Conservation (phyloP, 768 basidiomycete genomes). For the Trametes cubensis region DNA sequence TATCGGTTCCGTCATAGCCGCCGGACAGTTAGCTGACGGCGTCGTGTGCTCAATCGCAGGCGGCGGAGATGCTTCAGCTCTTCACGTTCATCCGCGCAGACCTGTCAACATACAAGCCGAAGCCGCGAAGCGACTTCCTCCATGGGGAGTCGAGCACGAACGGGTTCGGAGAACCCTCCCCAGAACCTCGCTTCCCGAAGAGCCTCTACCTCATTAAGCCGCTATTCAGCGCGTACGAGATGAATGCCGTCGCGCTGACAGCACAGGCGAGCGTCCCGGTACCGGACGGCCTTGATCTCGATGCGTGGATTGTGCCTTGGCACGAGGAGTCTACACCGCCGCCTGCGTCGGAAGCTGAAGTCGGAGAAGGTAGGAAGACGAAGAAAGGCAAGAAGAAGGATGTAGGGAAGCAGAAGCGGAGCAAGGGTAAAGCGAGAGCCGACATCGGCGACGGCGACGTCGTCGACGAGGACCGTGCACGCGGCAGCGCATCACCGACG, state of each 20-base stretch:
- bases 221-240: conserved; percentile 73
- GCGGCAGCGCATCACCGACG: conserved; percentile 40
- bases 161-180: conserved; percentile 39
- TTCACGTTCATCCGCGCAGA: conserved; percentile 79
- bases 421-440: conserved; percentile 51
- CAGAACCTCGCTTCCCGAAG: conserved; percentile 76
- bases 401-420: conserved; percentile 34
- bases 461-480: conserved; percentile 37
- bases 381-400: conserved; percentile 43
- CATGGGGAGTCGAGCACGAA: conserved; percentile 43
- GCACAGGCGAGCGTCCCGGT: conserved; percentile 83
- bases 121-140: conserved; percentile 36
- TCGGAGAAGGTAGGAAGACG: conserved; percentile 44
- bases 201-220: conserved; percentile 85
- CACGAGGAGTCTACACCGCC: conserved; percentile 32
- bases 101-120: conserved; percentile 55
- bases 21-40: conserved; percentile 13
- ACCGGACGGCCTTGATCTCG: conserved; percentile 86
- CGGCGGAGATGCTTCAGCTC: conserved; percentile 77
- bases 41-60: conserved; percentile 45
- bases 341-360: conserved; percentile 37
- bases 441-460: conserved; percentile 39
- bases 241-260: conserved; percentile 78
- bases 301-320: conserved; percentile 80
- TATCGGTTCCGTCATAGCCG: conserved; percentile 14